These are phyloP conservation scores for Astrephomene gubernaculifera DNA, from an alignment of 139 green algal genomes.

Conservation along the genomic window DNA sequence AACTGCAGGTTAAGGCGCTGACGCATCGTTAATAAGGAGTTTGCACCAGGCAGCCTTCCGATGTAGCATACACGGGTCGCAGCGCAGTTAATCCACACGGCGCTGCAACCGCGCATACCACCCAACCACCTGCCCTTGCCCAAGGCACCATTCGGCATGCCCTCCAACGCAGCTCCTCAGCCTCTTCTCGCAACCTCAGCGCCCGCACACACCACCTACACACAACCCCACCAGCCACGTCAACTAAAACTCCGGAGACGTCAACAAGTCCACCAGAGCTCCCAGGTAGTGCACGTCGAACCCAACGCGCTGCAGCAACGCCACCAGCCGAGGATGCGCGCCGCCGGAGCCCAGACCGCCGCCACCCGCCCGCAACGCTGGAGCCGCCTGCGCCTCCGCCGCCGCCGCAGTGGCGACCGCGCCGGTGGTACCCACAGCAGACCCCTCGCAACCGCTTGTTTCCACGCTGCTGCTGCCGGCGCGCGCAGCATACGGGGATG, in stretches of 20 bases:
- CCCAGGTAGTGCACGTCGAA: constrained; percentile 49
- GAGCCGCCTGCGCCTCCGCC: neutral
- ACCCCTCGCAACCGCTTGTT: too few species aligned
- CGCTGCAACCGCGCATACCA: neutral
- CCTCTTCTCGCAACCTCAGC: neutral
- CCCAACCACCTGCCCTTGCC: neutral
- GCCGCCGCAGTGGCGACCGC: neutral
- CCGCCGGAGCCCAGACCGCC: neutral
- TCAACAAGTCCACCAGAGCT: constrained; percentile 41
- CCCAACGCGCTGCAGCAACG: neutral
- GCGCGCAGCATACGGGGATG: too few species aligned
- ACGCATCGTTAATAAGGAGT: too few species aligned
- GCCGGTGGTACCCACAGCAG: neutral
- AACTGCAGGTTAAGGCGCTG: too few species aligned
- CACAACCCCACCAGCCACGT: neutral
- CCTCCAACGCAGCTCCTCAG: too few species aligned
- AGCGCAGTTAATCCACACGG: neutral
- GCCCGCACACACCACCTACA: neutral
- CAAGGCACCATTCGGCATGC: too few species aligned
- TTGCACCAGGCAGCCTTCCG: too few species aligned
- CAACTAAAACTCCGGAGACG: neutral
- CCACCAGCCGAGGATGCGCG: neutral
- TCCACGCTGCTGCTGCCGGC: too few species aligned
- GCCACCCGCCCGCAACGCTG: neutral
- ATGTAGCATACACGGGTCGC: too few species aligned